A percentile compares a stretch with the other conserved stretches of the same genome.
Evolutionary conservation across 2,329 filamentous ascomycete species (phyloP).

Genomic region (Cyphellophora attinorum): DNA sequence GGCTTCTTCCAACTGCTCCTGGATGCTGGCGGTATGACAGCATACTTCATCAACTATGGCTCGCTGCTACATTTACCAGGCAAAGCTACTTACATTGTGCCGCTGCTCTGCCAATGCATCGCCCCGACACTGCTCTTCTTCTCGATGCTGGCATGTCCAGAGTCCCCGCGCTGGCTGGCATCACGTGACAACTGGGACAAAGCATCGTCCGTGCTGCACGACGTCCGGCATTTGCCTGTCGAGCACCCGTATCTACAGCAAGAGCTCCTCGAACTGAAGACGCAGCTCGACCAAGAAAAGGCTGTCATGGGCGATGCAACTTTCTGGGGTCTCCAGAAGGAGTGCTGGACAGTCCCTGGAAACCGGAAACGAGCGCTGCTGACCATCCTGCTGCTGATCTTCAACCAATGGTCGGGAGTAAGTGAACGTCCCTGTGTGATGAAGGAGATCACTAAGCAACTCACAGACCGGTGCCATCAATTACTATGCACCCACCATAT

Average conservation of each 20-base stretch:
- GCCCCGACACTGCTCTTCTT: slow-evolving; percentile 51
- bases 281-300: slow-evolving; percentile 54
- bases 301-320: slow-evolving; percentile 43
- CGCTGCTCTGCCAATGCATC: slow-evolving; percentile 55
- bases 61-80: slow-evolving; percentile 36
- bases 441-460: too few relatives aligned
- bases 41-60: slow-evolving; percentile 47
- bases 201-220: slow-evolving; percentile 46
- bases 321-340: slow-evolving; percentile 50
- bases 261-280: slow-evolving; percentile 52
- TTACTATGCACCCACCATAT: slow-evolving; percentile 56
- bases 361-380: slow-evolving; percentile 46
- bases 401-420: slow-evolving; percentile 41
- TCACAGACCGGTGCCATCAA: slow-evolving; percentile 40
- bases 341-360: slow-evolving; percentile 52
- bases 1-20: slow-evolving; percentile 54
- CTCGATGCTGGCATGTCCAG: slow-evolving; percentile 55
- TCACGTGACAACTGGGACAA: slow-evolving; percentile 60
- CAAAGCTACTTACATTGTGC: slow-evolving; percentile 48
- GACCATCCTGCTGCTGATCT: slow-evolving; percentile 44
- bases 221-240: slow-evolving; percentile 45
- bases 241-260: slow-evolving; percentile 47
- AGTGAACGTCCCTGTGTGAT: too few relatives aligned
- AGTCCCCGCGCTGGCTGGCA: slow-evolving; percentile 60
- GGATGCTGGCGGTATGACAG: slow-evolving; percentile 33